Percentiles rank a stretch among this genome's conserved stretches.
These are phyloP conservation scores for Cymbopogon citratus DNA, from an alignment of 176 grass and related monocot genomes.

Conservation along the genomic window DNA sequence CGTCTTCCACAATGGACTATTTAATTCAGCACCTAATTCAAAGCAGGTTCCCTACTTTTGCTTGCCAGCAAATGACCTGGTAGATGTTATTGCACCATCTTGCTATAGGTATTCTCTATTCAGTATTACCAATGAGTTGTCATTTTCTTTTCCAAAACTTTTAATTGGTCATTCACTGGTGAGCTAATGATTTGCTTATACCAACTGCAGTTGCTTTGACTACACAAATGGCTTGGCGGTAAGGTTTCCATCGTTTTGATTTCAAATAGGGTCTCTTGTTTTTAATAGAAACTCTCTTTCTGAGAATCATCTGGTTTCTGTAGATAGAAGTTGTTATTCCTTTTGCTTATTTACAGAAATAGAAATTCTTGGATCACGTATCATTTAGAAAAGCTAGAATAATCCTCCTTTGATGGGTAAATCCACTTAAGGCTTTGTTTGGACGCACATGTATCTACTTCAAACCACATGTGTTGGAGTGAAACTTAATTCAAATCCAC, in stretches of 20 bases:
- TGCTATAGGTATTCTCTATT: slow-evolving; percentile 71
- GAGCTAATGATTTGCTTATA: slow-evolving; percentile 22
- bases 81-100: slow-evolving; percentile 97
- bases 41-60: slow-evolving; percentile 97
- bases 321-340: neutral
- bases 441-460: no score
- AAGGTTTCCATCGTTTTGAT: slow-evolving; percentile 34
- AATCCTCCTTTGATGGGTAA: no score
- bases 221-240: slow-evolving; percentile 97
- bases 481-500: no score
- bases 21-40: slow-evolving; percentile 25
- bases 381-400: neutral
- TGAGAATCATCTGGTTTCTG: neutral
- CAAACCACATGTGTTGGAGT: no score
- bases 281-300: neutral
- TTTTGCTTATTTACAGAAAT: neutral
- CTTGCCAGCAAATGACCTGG: slow-evolving; percentile 88
- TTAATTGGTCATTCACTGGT: neutral
- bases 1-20: neutral
- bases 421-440: no score
- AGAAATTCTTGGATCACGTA: neutral
- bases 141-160: neutral
- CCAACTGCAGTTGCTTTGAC: slow-evolving; percentile 87
- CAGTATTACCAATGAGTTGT: neutral
- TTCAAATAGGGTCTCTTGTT: neutral